Conservation (phyloP, 257 asterid species). For the Leonotis leonurus region DNA sequence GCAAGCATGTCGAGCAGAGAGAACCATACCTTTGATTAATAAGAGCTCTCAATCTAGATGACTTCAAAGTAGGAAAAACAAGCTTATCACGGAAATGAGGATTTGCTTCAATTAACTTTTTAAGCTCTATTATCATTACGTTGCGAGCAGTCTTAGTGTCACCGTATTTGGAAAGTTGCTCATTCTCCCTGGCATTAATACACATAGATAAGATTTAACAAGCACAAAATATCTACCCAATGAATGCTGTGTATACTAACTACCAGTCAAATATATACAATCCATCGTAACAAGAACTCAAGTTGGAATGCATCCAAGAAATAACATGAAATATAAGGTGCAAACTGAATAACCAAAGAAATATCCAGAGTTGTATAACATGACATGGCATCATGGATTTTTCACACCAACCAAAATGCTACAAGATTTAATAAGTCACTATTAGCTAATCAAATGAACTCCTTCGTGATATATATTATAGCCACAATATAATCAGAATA, state of each 20-base stretch:
- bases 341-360: not conserved
- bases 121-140: constrained; percentile 91
- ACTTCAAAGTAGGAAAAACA: constrained; percentile 74
- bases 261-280: not conserved
- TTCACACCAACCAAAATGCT: not conserved
- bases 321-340: not conserved
- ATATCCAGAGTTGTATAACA: not conserved
- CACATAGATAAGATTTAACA: constrained; percentile 6
- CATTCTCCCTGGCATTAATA: constrained; percentile 73
- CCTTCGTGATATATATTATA: not conserved
- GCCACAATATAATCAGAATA: not conserved
- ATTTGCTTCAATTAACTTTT: constrained; percentile 91
- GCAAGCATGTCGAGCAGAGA: not conserved
- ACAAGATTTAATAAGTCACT: not conserved
- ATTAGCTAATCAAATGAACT: not conserved
- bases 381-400: not conserved
- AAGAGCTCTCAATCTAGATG: constrained; percentile 89
- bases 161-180: constrained; percentile 95
- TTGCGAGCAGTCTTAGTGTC: constrained; percentile 97
- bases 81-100: constrained; percentile 98
- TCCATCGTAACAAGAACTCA: not conserved
- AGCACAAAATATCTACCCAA: not conserved
- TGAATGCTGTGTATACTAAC: not conserved
- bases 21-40: constrained; percentile 80
- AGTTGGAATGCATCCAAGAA: not conserved